A percentile compares a stretch with the other conserved stretches of the same genome.
phyloP scores from a whole-genome alignment of 345 rosid genomes.

The Rhodamnia argentea region DNA sequence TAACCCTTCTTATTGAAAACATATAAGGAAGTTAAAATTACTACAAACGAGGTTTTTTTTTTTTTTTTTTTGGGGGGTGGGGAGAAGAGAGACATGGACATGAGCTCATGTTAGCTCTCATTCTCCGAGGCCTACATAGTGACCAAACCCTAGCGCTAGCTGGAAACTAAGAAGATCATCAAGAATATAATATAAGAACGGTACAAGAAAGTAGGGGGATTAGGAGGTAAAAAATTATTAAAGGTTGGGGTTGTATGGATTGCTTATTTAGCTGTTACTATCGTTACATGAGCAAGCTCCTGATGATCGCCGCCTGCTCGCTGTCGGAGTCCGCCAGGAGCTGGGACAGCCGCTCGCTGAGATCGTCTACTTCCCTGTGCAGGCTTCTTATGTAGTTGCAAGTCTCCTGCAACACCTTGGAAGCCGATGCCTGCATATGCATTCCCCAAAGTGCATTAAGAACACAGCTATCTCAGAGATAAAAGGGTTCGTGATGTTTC shows the following conservation, averaged over 20 bases:
- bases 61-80: too few species aligned
- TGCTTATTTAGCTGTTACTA: conserved; percentile 24
- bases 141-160: not conserved
- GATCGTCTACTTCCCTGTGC: conserved; percentile 88
- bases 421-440: conserved; percentile 61
- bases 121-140: not conserved
- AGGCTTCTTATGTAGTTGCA: conserved; percentile 91
- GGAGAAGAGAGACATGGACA: not conserved
- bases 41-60: not conserved
- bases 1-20: not conserved
- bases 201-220: not conserved
- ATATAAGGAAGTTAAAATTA: not conserved
- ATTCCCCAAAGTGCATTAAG: not conserved
- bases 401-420: conserved; percentile 93
- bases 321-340: conserved; percentile 63
- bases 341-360: conserved; percentile 79
- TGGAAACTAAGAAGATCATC: not conserved
- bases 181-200: not conserved
- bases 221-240: not conserved
- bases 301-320: conserved; percentile 80
- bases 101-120: not conserved
- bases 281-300: conserved; percentile 62
- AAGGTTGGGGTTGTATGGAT: not conserved
- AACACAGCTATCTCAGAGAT: not conserved
- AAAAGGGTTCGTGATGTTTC: not conserved